A percentile compares a stretch with the other conserved stretches of the same genome.
Conservation (phyloP, 2,329 filamentous ascomycete genomes). For the Colletotrichum costaricense region DNA sequence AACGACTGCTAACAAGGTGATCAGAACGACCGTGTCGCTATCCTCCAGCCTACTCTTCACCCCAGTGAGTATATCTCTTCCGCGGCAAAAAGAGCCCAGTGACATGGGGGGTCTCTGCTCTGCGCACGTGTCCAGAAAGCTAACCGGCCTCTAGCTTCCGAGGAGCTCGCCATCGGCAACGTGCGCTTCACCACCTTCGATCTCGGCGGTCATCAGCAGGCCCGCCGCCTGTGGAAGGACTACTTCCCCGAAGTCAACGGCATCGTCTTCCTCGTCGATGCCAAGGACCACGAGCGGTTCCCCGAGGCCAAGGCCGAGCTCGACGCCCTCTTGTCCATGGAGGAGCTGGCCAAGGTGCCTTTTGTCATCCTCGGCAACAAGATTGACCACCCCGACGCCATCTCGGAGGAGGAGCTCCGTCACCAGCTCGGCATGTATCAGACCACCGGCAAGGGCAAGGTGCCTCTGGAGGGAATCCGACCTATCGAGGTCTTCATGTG, state of each 20-base stretch:
- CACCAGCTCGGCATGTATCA: conserved; percentile 94
- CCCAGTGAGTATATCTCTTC: conserved; percentile 72
- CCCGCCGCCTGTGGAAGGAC: conserved; percentile 94
- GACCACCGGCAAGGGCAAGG: conserved; percentile 96
- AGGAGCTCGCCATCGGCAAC: conserved; percentile 92
- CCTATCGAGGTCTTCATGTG: conserved; percentile 99
- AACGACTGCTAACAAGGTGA: conserved; percentile 9
- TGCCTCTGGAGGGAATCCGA: conserved; percentile 89
- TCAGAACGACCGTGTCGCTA: conserved; percentile 91
- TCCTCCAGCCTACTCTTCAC: conserved; percentile 90
- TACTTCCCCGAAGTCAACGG: conserved; percentile 97
- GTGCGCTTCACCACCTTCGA: conserved; percentile 96
- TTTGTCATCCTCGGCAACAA: conserved; percentile 99
- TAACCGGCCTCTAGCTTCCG: conserved; percentile 70
- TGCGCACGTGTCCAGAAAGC: conserved; percentile 41
- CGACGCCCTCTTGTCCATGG: conserved; percentile 94
- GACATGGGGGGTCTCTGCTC: not conserved
- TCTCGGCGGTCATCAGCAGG: conserved; percentile 93
- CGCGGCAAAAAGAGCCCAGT: conserved; percentile 1
- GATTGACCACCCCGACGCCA: conserved; percentile 97
- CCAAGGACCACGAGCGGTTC: conserved; percentile 96
- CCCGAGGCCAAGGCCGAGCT: conserved; percentile 96
- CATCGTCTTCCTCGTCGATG: conserved; percentile 97
- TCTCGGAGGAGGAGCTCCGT: conserved; percentile 94
- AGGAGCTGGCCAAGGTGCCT: conserved; percentile 94